These are phyloP conservation scores for Phyllosticta citrichinensis DNA, from an alignment of 2,329 filamentous ascomycete species.

Conservation along the genomic window DNA sequence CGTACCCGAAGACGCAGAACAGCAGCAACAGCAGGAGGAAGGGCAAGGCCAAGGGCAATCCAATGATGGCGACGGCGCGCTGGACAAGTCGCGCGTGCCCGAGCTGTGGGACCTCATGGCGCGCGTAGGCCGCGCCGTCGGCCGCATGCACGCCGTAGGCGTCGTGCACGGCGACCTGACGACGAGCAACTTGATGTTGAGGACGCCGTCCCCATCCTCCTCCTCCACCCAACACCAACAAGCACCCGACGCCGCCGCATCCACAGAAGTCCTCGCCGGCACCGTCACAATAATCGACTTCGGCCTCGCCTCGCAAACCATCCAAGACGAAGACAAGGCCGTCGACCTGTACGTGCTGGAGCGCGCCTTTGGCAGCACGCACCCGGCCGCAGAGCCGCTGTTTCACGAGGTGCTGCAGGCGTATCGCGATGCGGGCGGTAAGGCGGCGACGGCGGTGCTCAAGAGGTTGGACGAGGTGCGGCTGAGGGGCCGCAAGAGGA, in stretches of 20 bases:
- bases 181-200: slow-evolving; percentile 91
- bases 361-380: slow-evolving; percentile 86
- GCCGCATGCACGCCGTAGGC: slow-evolving; percentile 68
- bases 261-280: slow-evolving; percentile 41
- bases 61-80: background rate
- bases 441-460: slow-evolving; percentile 63
- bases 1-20: background rate
- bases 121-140: slow-evolving; percentile 61
- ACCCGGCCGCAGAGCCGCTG: slow-evolving; percentile 71
- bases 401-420: slow-evolving; percentile 64
- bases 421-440: slow-evolving; percentile 60
- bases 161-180: slow-evolving; percentile 93
- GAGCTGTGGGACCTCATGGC: slow-evolving; percentile 54
- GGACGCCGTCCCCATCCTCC: slow-evolving; percentile 16
- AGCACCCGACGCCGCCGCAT: background rate
- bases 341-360: slow-evolving; percentile 96
- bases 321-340: slow-evolving; percentile 82
- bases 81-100: slow-evolving; percentile 5
- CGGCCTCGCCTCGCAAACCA: slow-evolving; percentile 71
- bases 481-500: slow-evolving; percentile 88
- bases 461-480: slow-evolving; percentile 84
- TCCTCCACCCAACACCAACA: background rate
- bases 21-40: background rate
- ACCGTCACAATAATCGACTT: slow-evolving; percentile 91
- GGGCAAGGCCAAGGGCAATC: background rate